phyloP scores from a whole-genome alignment of 495 filamentous ascomycete genomes.

The Podospora pseudoanserina region DNA sequence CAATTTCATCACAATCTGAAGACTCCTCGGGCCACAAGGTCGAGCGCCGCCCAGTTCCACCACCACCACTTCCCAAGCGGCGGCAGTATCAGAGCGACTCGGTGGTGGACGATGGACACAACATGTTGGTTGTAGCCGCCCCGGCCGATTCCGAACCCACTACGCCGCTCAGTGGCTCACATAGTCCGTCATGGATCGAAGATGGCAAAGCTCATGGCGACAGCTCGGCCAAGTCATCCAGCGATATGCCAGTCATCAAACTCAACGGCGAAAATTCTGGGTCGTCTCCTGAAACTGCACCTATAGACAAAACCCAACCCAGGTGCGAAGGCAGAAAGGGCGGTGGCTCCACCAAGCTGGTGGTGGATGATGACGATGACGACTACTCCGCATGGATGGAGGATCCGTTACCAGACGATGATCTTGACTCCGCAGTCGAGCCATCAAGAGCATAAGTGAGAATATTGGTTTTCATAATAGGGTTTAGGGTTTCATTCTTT shows the following conservation, averaged over 20 bases:
- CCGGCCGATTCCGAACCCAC: constrained; percentile 56
- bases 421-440: constrained; percentile 9
- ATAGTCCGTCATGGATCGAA: constrained; percentile 36
- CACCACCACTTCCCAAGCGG: constrained; percentile 39
- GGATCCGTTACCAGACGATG: constrained; percentile 18
- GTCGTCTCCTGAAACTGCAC: not conserved
- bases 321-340: not conserved
- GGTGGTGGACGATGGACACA: constrained; percentile 37
- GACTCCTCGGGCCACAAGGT: constrained; percentile 26
- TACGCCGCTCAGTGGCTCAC: constrained; percentile 39
- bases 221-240: not conserved
- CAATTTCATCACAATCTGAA: constrained; percentile 25
- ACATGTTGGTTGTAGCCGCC: constrained; percentile 57
- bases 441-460: not conserved
- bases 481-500: not conserved
- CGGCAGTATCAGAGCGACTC: constrained; percentile 28
- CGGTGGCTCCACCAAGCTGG: not conserved
- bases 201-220: constrained; percentile 44
- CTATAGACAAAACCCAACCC: not conserved
- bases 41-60: constrained; percentile 43
- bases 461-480: not conserved
- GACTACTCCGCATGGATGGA: constrained; percentile 39
- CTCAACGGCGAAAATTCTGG: not conserved
- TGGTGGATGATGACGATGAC: constrained; percentile 28
- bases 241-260: not conserved